Percentiles rank a stretch among this genome's conserved stretches.
phyloP scores from a whole-genome alignment of 164 flowering plant genomes.

The Vitis riparia region DNA sequence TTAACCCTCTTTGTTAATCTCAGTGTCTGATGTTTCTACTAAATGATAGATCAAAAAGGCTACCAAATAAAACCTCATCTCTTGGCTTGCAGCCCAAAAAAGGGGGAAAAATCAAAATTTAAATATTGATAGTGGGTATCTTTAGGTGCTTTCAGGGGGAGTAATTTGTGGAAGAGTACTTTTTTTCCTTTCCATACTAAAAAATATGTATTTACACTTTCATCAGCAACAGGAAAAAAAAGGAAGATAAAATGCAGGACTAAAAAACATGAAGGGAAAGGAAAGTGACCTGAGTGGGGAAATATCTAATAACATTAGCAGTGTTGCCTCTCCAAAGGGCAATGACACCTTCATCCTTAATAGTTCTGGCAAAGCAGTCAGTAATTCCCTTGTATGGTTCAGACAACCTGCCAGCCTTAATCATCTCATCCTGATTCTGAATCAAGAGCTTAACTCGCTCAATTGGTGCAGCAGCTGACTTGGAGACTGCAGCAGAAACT shows the following conservation, averaged over 20 bases:
- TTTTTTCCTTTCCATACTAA: too few relatives aligned
- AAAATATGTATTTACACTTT: neutral
- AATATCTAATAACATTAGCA: constrained; percentile 54
- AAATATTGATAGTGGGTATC: too few relatives aligned
- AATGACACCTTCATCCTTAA: constrained; percentile 47
- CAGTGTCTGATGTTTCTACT: too few relatives aligned
- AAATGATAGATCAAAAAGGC: too few relatives aligned
- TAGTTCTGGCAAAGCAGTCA: constrained; percentile 49
- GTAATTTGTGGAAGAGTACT: too few relatives aligned
- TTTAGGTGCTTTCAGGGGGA: too few relatives aligned
- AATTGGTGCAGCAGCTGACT: constrained; percentile 53
- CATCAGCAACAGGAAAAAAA: neutral
- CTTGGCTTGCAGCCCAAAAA: too few relatives aligned
- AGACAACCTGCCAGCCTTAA: constrained; percentile 45
- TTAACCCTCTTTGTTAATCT: too few relatives aligned
- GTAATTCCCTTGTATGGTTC: constrained; percentile 48
- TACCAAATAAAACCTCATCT: too few relatives aligned
- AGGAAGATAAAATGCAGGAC: neutral
- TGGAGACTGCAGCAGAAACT: constrained; percentile 57
- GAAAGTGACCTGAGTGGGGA: constrained; percentile 45
- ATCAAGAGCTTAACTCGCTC: constrained; percentile 45
- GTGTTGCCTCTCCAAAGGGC: constrained; percentile 59
- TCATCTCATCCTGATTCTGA: constrained; percentile 54
- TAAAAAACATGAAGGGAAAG: neutral
- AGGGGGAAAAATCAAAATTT: too few relatives aligned